phyloP scores from a whole-genome alignment of 73 alveolate species.

The Paramecium sexaurelia region DNA sequence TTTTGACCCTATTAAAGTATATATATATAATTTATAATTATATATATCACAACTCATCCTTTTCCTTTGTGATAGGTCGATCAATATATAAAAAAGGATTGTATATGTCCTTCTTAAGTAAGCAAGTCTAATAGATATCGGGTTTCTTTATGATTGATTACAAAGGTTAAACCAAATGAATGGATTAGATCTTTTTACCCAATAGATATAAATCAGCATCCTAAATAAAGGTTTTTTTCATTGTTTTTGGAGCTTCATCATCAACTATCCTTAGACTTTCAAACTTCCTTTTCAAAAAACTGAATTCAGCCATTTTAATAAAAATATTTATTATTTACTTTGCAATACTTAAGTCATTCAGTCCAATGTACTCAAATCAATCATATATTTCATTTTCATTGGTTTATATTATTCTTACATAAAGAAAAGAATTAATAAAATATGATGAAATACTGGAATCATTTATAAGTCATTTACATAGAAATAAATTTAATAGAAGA shows the following conservation, averaged over 20 bases:
- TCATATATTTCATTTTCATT: not conserved
- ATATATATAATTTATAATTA: not conserved
- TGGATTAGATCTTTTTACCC: not conserved
- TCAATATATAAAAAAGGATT: not conserved
- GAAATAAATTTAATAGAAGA: not conserved
- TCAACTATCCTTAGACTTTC: not conserved
- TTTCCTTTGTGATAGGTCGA: not conserved
- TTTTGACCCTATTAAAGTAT: not conserved
- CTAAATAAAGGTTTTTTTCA: not conserved
- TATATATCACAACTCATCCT: conserved; percentile 6
- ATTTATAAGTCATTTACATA: not conserved
- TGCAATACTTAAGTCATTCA: not conserved
- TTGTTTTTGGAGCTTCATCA: not conserved
- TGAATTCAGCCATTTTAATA: not conserved
- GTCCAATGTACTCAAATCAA: not conserved
- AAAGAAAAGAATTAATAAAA: not conserved
- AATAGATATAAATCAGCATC: not conserved
- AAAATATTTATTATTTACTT: not conserved
- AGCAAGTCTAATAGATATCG: not conserved
- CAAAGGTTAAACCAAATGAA: not conserved
- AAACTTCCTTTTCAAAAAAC: not conserved
- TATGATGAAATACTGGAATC: not conserved
- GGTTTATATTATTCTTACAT: not conserved
- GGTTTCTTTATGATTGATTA: not conserved
- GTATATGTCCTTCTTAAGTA: not conserved